A percentile compares a stretch with the other conserved stretches of the same genome.
Conservation (phyloP, 805 yeast genomes). For the Teunomyces kruisii region DNA sequence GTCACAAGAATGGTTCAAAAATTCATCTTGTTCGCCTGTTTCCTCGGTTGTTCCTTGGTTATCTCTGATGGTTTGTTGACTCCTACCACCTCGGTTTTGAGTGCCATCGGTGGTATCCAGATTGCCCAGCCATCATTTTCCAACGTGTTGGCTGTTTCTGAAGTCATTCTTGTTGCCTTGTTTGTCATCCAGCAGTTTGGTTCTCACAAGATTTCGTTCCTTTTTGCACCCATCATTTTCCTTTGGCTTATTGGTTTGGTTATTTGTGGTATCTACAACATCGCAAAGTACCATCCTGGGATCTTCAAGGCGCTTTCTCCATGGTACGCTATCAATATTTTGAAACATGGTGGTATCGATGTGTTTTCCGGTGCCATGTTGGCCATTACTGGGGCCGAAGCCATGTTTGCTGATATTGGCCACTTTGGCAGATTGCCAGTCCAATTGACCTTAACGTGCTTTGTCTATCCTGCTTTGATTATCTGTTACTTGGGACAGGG, state of each 20-base stretch:
- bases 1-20: conserved; percentile 29
- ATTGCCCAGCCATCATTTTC: conserved; percentile 48
- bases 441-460: conserved; percentile 43
- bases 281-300: conserved; percentile 39
- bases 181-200: conserved; percentile 52
- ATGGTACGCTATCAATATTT: conserved; percentile 46
- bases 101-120: conserved; percentile 57
- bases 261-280: conserved; percentile 47
- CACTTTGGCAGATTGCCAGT: conserved; percentile 53
- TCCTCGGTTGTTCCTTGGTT: conserved; percentile 57
- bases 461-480: conserved; percentile 54
- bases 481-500: conserved; percentile 59
- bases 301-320: conserved; percentile 53
- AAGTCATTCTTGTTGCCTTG: conserved; percentile 44
- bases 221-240: conserved; percentile 56
- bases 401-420: conserved; percentile 65
- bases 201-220: conserved; percentile 44
- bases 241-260: conserved; percentile 50
- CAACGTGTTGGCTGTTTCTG: conserved; percentile 49
- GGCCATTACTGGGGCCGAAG: conserved; percentile 59
- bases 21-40: conserved; percentile 39
- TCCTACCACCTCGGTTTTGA: conserved; percentile 61
- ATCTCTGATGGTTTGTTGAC: conserved; percentile 61
- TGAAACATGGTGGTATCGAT: conserved; percentile 41
- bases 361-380: conserved; percentile 52